Conservation (phyloP, 2,329 filamentous ascomycete species). For the Diatrype stigma region DNA sequence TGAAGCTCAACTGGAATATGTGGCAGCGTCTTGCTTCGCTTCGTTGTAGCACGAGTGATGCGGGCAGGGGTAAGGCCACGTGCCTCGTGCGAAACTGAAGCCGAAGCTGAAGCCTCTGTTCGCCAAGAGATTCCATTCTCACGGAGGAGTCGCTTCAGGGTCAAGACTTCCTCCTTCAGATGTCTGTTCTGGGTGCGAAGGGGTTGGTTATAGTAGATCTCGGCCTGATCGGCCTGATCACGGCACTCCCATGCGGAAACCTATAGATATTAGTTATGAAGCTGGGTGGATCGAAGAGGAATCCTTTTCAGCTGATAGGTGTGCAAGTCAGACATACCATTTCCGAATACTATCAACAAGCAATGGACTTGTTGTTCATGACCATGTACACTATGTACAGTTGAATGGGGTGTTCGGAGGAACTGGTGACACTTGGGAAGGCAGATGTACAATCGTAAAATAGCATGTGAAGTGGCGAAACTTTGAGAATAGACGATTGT, state of each 20-base stretch:
- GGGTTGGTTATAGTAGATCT: slow-evolving; percentile 43
- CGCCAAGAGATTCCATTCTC: slow-evolving; percentile 51
- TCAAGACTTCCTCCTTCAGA: slow-evolving; percentile 45
- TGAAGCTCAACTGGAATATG: slow-evolving; percentile 50
- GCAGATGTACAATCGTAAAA: too few species aligned
- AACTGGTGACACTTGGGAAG: too few species aligned
- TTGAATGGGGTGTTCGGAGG: too few species aligned
- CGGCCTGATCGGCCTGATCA: slow-evolving; percentile 48
- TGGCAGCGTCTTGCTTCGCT: slow-evolving; percentile 28
- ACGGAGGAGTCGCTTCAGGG: slow-evolving; percentile 47
- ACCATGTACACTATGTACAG: too few species aligned
- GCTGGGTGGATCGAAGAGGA: background rate
- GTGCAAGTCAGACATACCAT: background rate
- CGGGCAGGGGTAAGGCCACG: slow-evolving; percentile 11
- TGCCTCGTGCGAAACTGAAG: background rate
- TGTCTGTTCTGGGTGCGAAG: slow-evolving; percentile 42
- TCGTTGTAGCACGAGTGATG: slow-evolving; percentile 23
- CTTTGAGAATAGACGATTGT: too few species aligned
- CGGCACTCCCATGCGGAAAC: slow-evolving; percentile 45
- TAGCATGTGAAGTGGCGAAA: too few species aligned
- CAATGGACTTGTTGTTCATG: too few species aligned
- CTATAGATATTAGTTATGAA: slow-evolving; percentile 11
- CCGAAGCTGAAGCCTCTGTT: slow-evolving; percentile 28
- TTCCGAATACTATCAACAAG: background rate
- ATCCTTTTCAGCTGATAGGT: background rate